Evolutionary conservation across 2,329 filamentous ascomycete species (phyloP).

Genomic region (Pyrenochaeta sp.): DNA sequence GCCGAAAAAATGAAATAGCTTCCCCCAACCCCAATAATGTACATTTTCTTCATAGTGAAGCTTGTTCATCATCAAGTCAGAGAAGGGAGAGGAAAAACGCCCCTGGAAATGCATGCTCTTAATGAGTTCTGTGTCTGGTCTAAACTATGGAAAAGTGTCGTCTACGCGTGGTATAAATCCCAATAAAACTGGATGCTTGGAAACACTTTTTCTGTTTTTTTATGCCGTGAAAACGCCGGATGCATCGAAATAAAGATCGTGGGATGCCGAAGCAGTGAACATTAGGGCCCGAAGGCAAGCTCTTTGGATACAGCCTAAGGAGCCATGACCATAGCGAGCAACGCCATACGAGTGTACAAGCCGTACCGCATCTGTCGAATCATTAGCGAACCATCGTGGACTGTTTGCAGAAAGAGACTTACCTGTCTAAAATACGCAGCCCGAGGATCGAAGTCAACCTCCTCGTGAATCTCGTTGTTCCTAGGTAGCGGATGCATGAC

Average conservation of each 20-base stretch:
- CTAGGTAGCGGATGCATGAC: conserved; percentile 95
- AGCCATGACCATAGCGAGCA: conserved; percentile 91
- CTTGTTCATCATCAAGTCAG: too few relatives aligned
- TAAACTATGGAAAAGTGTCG: not conserved
- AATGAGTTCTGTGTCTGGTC: too few relatives aligned
- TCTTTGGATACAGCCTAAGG: conserved; percentile 46
- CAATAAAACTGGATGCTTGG: not conserved
- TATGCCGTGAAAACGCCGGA: conserved; percentile 15
- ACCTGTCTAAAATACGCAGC: conserved; percentile 99
- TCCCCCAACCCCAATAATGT: conserved; percentile 31
- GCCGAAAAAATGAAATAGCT: conserved; percentile 46
- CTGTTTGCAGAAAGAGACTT: conserved; percentile 50
- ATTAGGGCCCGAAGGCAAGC: too few relatives aligned
- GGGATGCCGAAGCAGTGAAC: too few relatives aligned
- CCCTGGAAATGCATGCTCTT: conserved; percentile 16
- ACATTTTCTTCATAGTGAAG: too few relatives aligned
- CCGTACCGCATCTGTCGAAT: conserved; percentile 87
- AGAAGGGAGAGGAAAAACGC: too few relatives aligned
- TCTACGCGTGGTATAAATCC: not conserved
- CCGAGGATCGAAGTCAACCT: conserved; percentile 96
- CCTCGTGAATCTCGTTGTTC: conserved; percentile 91
- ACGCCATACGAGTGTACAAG: conserved; percentile 96
- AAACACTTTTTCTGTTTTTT: conserved; percentile 10
- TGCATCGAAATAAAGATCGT: conserved; percentile 4
- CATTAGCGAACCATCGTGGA: conserved; percentile 50